phyloP scores from a whole-genome alignment of 768 basidiomycete species.

The Boletus huronensis region DNA sequence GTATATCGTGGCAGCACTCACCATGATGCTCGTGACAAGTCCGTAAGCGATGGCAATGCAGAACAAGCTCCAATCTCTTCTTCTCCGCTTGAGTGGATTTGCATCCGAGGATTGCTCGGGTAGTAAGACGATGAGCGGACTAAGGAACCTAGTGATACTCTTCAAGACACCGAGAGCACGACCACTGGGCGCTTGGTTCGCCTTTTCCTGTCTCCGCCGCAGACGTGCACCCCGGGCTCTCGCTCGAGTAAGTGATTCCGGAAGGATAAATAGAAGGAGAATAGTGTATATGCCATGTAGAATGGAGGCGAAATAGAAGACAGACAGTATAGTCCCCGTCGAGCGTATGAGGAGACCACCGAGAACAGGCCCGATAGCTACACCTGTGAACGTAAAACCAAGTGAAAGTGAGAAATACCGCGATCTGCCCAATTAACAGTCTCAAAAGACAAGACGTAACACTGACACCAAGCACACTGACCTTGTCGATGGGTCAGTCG shows the following conservation, averaged over 20 bases:
- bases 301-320: conserved; percentile 64
- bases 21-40: conserved; percentile 40
- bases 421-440: conserved; percentile 40
- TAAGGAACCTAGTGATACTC: conserved; percentile 58
- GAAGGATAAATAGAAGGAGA: conserved; percentile 58
- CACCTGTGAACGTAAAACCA: conserved; percentile 71
- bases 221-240: conserved; percentile 35
- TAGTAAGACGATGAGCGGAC: conserved; percentile 64
- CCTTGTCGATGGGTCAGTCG: conserved; percentile 53
- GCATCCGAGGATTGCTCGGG: conserved; percentile 36
- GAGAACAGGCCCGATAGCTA: conserved; percentile 72
- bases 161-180: conserved; percentile 27
- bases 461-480: conserved; percentile 23
- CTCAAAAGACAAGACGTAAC: conserved; percentile 1
- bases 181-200: background rate
- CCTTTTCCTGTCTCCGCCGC: conserved; percentile 15
- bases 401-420: conserved; percentile 59
- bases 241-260: conserved; percentile 67
- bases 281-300: conserved; percentile 49
- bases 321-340: conserved; percentile 53
- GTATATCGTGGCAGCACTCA: conserved; percentile 30
- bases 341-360: conserved; percentile 61
- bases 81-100: conserved; percentile 40
- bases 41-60: conserved; percentile 54
- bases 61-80: conserved; percentile 64